phyloP scores from a whole-genome alignment of 768 basidiomycete genomes.

The Pisolithus albus region DNA sequence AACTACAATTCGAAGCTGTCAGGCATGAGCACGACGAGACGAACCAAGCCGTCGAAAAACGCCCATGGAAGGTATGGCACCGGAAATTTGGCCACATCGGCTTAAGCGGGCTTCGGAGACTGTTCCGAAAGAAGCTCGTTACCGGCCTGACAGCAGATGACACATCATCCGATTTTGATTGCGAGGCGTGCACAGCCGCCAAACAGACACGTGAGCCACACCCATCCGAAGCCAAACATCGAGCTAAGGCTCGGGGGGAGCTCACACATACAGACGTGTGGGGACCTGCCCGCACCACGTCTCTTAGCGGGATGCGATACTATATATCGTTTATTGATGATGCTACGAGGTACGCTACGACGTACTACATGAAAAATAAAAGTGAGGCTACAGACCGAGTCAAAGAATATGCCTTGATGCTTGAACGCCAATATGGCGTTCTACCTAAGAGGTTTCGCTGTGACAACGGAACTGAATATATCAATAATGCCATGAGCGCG shows the following conservation, averaged over 20 bases:
- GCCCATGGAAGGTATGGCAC: too few relatives aligned
- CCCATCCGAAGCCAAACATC: not conserved
- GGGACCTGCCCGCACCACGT: not conserved
- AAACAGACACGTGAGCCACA: not conserved
- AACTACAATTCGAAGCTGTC: too few relatives aligned
- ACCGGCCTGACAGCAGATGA: too few relatives aligned
- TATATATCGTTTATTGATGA: not conserved
- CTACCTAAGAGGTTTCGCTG: not conserved
- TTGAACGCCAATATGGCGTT: not conserved
- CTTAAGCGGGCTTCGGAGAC: too few relatives aligned
- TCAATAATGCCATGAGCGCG: not conserved
- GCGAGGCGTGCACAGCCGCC: too few relatives aligned
- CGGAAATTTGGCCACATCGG: too few relatives aligned
- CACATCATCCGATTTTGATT: too few relatives aligned
- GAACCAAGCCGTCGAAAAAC: too few relatives aligned
- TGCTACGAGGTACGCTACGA: not conserved
- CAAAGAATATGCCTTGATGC: not conserved
- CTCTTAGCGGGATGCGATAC: not conserved
- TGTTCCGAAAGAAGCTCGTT: too few relatives aligned
- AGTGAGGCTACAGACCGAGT: not conserved
- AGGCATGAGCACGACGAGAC: too few relatives aligned
- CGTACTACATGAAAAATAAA: not conserved
- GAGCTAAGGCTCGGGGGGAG: not conserved
- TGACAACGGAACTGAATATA: not conserved
- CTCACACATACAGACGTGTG: conserved; percentile 7